These are phyloP conservation scores for Mychonastes homosphaera DNA, from an alignment of 139 green algal genomes.

Conservation along the genomic window DNA sequence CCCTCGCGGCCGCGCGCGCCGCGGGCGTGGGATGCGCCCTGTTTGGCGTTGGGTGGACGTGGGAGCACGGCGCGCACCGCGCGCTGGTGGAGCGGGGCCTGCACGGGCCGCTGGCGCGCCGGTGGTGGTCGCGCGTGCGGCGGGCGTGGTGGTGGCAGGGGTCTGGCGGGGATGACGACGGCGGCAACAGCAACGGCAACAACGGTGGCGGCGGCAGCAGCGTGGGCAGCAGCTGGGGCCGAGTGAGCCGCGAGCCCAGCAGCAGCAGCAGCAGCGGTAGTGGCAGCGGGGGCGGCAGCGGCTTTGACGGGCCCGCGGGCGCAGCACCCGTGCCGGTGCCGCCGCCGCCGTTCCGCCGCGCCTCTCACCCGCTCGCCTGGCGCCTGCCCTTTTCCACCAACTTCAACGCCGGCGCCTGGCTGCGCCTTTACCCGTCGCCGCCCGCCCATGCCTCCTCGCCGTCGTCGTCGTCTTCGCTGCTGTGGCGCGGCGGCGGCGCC, in stretches of 20 bases:
- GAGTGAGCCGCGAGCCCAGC: no score
- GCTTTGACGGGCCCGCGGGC: no score
- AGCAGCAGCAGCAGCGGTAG: no score
- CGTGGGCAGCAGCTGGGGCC: no score
- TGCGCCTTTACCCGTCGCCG: no score
- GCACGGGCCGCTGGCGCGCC: background rate
- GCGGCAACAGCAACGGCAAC: background rate
- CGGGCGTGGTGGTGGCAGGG: background rate
- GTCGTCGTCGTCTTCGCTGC: no score
- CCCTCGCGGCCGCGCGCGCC: conserved; percentile 13
- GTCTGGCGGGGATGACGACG: background rate
- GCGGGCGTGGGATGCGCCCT: conserved; percentile 34
- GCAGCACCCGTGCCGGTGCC: no score
- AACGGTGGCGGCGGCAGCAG: no score
- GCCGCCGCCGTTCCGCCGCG: no score
- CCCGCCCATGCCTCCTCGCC: no score
- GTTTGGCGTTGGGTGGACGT: conserved; percentile 54
- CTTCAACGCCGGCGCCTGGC: conserved; percentile 35
- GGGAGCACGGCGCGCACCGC: conserved; percentile 24
- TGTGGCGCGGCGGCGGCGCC: no score
- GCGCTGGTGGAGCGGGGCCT: conserved; percentile 10
- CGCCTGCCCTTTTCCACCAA: conserved; percentile 30
- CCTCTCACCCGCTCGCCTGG: background rate
- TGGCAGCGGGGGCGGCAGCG: no score
- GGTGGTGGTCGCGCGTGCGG: background rate